Percentiles rank a stretch among this genome's conserved stretches.
Evolutionary conservation across 108 stramenopile species (phyloP).

Genomic region (Craspedostauros australis): DNA sequence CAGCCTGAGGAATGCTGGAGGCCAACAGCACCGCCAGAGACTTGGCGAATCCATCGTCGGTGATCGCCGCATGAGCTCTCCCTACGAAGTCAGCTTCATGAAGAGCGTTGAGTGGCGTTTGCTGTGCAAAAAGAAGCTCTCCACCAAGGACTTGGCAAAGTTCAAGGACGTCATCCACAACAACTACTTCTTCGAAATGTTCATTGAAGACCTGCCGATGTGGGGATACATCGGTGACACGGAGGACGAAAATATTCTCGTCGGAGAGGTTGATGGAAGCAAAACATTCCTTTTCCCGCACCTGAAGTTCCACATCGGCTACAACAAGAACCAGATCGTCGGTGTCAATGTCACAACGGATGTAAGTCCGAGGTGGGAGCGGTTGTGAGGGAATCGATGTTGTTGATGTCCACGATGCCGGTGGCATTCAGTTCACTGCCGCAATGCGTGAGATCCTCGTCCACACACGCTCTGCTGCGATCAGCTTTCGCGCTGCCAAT

Average conservation of each 20-base stretch:
- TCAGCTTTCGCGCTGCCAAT: too few species aligned
- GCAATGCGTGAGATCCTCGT: too few species aligned
- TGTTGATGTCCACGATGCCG: too few species aligned
- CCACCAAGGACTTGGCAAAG: slow-evolving; percentile 43
- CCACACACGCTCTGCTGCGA: too few species aligned
- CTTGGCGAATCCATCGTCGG: slow-evolving; percentile 93
- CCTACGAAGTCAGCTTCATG: slow-evolving; percentile 83
- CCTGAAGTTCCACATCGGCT: slow-evolving; percentile 87
- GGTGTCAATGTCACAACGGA: slow-evolving; percentile 84
- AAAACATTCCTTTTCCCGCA: slow-evolving; percentile 86
- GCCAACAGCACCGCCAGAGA: slow-evolving; percentile 60
- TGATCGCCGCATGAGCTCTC: slow-evolving; percentile 87
- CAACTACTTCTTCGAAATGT: slow-evolving; percentile 97
- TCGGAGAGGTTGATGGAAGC: slow-evolving; percentile 66
- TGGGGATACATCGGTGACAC: slow-evolving; percentile 93
- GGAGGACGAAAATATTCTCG: slow-evolving; percentile 66
- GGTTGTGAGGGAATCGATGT: too few species aligned
- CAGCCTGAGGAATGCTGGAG: slow-evolving; percentile 41
- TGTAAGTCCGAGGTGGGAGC: slow-evolving; percentile 24
- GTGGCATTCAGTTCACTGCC: too few species aligned
- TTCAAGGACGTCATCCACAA: slow-evolving; percentile 88
- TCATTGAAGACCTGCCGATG: slow-evolving; percentile 97
- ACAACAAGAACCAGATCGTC: slow-evolving; percentile 88
- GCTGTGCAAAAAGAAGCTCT: slow-evolving; percentile 76
- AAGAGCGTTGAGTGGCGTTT: slow-evolving; percentile 84